These are phyloP conservation scores for Schoenoplectus tabernaemontani DNA, from an alignment of 202 grass and related monocot species.

Conservation along the genomic window DNA sequence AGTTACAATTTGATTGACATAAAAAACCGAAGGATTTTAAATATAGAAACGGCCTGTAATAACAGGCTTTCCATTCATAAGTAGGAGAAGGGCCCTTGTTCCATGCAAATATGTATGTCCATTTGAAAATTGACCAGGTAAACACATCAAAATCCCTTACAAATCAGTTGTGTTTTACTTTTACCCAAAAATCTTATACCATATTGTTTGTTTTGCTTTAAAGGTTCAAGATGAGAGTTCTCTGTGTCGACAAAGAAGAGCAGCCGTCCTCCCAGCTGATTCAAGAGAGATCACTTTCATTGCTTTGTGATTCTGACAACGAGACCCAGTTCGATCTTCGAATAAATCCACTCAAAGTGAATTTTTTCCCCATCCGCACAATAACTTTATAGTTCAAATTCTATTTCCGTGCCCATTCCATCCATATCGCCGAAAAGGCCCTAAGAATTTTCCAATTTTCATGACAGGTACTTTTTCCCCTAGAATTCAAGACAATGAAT, in stretches of 20 bases:
- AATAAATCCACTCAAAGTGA: too few relatives aligned
- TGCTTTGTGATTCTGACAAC: conserved; percentile 57
- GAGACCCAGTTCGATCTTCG: too few relatives aligned
- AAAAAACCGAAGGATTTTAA: conserved; percentile 49
- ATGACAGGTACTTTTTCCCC: conserved; percentile 46
- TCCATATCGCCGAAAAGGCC: too few relatives aligned
- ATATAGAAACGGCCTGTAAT: conserved; percentile 60
- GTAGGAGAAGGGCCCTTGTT: conserved; percentile 47
- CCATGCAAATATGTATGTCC: conserved; percentile 85
- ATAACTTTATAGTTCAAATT: too few relatives aligned
- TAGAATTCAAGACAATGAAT: background rate
- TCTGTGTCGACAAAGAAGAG: conserved; percentile 52
- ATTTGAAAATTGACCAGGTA: conserved; percentile 74
- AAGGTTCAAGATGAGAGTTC: conserved; percentile 87
- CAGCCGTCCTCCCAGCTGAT: conserved; percentile 28
- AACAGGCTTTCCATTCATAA: conserved; percentile 43
- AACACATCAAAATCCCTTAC: background rate
- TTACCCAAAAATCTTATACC: background rate
- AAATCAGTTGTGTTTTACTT: background rate
- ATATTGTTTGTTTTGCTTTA: background rate
- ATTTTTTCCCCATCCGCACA: too few relatives aligned
- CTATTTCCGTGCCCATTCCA: too few relatives aligned
- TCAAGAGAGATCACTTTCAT: conserved; percentile 36
- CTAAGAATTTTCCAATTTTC: conserved; percentile 60
- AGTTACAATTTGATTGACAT: conserved; percentile 75